Evolutionary conservation across 176 grass and related monocot species (phyloP).

Genomic region (Carex cristatella): DNA sequence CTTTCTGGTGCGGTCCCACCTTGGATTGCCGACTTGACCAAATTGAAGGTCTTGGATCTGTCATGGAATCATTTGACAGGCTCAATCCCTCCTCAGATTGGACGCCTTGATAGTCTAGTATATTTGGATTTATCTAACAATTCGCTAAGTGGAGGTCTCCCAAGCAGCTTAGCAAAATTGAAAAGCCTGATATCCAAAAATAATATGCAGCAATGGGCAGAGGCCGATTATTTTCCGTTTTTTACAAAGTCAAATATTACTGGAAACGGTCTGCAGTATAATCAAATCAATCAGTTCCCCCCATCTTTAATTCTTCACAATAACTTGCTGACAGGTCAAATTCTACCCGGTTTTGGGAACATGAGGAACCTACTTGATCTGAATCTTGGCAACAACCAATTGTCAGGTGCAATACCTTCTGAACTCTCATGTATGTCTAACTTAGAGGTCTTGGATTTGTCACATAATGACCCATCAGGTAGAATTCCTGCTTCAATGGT

Average conservation of each 20-base stretch:
- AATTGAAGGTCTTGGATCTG: conserved; percentile 60
- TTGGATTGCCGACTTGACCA: conserved; percentile 39
- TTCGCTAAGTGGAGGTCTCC: conserved; percentile 43
- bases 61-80: conserved; percentile 61
- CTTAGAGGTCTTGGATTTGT: conserved; percentile 45
- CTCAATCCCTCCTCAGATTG: conserved; percentile 40
- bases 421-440: conserved; percentile 51
- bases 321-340: conserved; percentile 45
- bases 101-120: conserved; percentile 47
- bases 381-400: conserved; percentile 55
- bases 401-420: conserved; percentile 36
- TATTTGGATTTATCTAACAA: conserved; percentile 71
- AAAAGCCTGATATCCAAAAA: conserved; percentile 5
- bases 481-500: conserved; percentile 36
- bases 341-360: conserved; percentile 30
- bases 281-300: conserved; percentile 54
- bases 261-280: conserved; percentile 28
- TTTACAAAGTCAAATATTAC: conserved; percentile 41
- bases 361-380: conserved; percentile 44
- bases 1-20: conserved; percentile 34
- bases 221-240: conserved; percentile 37
- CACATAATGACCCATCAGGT: conserved; percentile 39
- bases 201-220: neutral
- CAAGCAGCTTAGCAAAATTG: conserved; percentile 26
- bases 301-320: conserved; percentile 43